Evolutionary conservation across 2,329 filamentous ascomycete genomes (phyloP).

Genomic region (Zymoseptoria brevis): DNA sequence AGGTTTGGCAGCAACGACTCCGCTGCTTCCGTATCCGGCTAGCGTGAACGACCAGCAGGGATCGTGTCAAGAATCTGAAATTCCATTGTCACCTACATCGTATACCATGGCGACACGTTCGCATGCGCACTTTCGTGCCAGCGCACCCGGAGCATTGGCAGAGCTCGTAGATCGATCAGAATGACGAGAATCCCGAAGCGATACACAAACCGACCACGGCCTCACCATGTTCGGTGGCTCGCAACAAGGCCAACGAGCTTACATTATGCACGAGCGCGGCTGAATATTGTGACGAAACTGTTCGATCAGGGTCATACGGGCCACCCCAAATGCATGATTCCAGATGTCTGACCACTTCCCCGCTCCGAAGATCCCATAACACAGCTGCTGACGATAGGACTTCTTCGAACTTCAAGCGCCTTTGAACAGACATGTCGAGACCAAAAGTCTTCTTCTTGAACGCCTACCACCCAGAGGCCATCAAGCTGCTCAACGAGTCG

Average conservation of each 20-base stretch:
- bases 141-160: no score
- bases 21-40: neutral
- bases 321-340: neutral
- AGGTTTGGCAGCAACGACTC: neutral
- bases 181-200: no score
- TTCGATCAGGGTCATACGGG: no score
- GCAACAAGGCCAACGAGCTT: no score
- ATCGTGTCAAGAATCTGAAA: neutral
- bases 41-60: neutral
- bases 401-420: neutral
- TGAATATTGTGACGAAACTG: no score
- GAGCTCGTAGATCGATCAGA: no score
- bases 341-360: slow-evolving; percentile 3
- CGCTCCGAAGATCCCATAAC: neutral
- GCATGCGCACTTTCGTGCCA: no score
- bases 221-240: no score
- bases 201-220: no score
- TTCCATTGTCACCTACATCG: no score
- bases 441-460: slow-evolving; percentile 21
- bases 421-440: slow-evolving; percentile 9
- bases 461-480: slow-evolving; percentile 25
- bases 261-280: no score
- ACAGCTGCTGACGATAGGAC: neutral
- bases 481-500: slow-evolving; percentile 12
- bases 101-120: no score